phyloP scores from a whole-genome alignment of 2,329 filamentous ascomycete species.

The Cladorrhinum sp. region DNA sequence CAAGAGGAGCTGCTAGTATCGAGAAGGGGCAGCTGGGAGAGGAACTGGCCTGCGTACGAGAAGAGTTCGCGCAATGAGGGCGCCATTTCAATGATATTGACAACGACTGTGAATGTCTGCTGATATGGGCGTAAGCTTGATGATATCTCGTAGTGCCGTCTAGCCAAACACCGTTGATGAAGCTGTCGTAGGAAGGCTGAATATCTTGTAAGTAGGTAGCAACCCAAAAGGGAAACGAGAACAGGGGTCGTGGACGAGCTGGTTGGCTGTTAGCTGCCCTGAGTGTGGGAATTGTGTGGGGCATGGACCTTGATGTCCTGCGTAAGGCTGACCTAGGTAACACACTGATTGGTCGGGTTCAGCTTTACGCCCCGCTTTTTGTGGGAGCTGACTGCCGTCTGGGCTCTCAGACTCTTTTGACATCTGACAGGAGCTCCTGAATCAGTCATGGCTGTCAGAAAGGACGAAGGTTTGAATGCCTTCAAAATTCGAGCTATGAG shows the following conservation, averaged over 20 bases:
- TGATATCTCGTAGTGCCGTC: background rate
- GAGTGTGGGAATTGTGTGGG: background rate
- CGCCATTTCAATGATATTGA: constrained; percentile 16
- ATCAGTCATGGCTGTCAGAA: too few species aligned
- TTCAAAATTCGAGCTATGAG: background rate
- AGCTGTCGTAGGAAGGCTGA: background rate
- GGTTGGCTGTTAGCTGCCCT: background rate
- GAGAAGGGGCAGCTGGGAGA: constrained; percentile 34
- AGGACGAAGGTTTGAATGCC: background rate
- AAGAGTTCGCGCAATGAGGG: constrained; percentile 33
- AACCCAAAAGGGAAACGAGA: background rate
- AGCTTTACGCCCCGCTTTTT: constrained; percentile 4
- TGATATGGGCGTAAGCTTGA: background rate
- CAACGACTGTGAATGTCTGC: background rate
- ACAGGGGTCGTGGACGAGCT: background rate
- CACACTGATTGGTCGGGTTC: background rate
- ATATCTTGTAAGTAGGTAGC: too few species aligned
- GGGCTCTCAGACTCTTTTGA: background rate
- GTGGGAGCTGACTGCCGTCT: background rate
- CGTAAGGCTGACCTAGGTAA: constrained; percentile 6
- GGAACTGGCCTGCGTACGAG: constrained; percentile 34
- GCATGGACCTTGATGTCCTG: constrained; percentile 12
- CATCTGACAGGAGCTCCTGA: background rate
- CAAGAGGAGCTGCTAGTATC: constrained; percentile 24
- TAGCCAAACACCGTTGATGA: background rate